Evolutionary conservation across 169 alveolate species (phyloP).

Genomic region (Plasmodium adleri): DNA sequence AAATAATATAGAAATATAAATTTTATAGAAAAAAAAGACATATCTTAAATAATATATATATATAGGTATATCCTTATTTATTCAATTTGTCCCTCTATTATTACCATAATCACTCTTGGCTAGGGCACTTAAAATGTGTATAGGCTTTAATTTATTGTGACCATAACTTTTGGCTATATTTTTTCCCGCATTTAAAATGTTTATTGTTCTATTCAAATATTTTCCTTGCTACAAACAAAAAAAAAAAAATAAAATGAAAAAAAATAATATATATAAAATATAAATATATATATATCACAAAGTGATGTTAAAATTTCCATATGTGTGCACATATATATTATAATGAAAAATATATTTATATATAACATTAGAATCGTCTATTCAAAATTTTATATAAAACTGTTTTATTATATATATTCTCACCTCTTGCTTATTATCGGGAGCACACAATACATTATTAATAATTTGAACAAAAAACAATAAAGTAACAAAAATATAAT

Average conservation of each 20-base stretch:
- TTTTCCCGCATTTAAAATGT: conserved; percentile 53
- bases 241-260: background rate
- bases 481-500: background rate
- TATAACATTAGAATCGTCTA: background rate
- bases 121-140: conserved; percentile 59
- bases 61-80: background rate
- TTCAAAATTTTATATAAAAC: background rate
- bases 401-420: background rate
- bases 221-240: conserved; percentile 25
- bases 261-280: conserved; percentile 4
- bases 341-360: background rate
- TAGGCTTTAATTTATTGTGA: conserved; percentile 55
- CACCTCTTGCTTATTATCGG: conserved; percentile 37
- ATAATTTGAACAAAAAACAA: conserved; percentile 13
- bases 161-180: conserved; percentile 75
- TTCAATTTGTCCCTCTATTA: background rate
- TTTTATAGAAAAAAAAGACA: background rate
- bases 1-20: background rate
- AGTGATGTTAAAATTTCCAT: background rate
- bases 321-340: too few species aligned
- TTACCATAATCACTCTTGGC: conserved; percentile 71
- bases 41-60: background rate
- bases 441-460: conserved; percentile 1
- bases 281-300: conserved; percentile 3
- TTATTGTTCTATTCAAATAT: conserved; percentile 58